phyloP scores from a whole-genome alignment of 2,329 filamentous ascomycete genomes.

The Pestalotiopsis fici region DNA sequence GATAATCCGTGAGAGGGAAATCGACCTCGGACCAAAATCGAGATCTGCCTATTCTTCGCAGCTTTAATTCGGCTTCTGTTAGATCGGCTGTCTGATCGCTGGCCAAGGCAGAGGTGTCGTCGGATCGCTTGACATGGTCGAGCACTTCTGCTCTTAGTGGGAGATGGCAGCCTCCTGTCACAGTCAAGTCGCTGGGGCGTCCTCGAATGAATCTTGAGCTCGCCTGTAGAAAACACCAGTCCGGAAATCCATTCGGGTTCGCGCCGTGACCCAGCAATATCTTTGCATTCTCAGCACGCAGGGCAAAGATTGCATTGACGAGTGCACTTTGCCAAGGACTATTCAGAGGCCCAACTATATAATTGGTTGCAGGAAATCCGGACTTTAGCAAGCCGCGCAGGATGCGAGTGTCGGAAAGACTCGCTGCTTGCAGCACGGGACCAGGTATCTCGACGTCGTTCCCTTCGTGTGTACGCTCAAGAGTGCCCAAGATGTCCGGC shows the following conservation, averaged over 20 bases:
- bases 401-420: not conserved
- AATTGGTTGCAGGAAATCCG: not conserved
- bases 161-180: not conserved
- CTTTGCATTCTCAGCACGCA: not conserved
- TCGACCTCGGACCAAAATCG: not conserved
- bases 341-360: not conserved
- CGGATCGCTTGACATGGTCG: not conserved
- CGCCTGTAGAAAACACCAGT: not conserved
- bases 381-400: not conserved
- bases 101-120: not conserved
- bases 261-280: not conserved
- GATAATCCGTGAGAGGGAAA: not conserved
- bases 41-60: not conserved
- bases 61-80: not conserved
- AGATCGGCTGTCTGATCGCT: not conserved
- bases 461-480: not conserved
- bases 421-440: not conserved
- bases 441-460: not conserved
- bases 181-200: not conserved
- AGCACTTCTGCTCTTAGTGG: not conserved
- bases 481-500: not conserved
- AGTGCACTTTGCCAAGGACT: not conserved
- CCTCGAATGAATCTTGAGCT: not conserved
- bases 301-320: not conserved
- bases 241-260: not conserved